A percentile compares a stretch with the other conserved stretches of the same genome.
phyloP scores from a whole-genome alignment of 306 rosid species.

The Vicia villosa region DNA sequence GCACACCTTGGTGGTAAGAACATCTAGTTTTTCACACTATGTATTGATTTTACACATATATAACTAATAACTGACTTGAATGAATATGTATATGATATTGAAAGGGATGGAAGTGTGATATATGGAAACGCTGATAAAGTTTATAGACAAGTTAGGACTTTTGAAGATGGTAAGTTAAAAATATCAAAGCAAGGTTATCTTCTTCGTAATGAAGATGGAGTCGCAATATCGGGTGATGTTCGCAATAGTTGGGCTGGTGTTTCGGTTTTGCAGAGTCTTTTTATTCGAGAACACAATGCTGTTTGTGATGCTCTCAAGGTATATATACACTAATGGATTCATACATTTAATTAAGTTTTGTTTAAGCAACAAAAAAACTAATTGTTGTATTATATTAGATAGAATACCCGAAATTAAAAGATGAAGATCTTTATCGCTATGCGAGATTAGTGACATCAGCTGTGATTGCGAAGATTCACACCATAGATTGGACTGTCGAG shows the following conservation, averaged over 20 bases:
- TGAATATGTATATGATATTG: background rate
- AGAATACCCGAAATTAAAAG: constrained; percentile 38
- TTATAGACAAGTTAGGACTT: constrained; percentile 44
- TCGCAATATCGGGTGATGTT: constrained; percentile 54
- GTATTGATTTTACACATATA: background rate
- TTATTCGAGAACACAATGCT: constrained; percentile 57
- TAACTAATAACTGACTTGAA: background rate
- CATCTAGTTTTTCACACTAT: no score
- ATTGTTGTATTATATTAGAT: constrained; percentile 31
- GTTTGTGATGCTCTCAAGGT: constrained; percentile 64
- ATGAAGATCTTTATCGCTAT: constrained; percentile 56
- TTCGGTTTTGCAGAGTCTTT: constrained; percentile 59
- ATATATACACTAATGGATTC: no score
- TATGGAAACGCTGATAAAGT: constrained; percentile 57
- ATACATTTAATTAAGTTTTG: no score
- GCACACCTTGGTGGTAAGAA: constrained; percentile 68
- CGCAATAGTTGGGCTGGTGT: constrained; percentile 72
- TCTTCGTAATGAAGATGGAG: constrained; percentile 50
- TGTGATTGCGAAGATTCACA: constrained; percentile 64
- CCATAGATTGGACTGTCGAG: constrained; percentile 74
- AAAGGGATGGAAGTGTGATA: constrained; percentile 63
- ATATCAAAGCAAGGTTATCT: constrained; percentile 51
- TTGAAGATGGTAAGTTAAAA: constrained; percentile 61
- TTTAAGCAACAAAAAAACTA: no score
- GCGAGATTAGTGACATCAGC: constrained; percentile 73